These are phyloP conservation scores for Digitaria exilis DNA, from an alignment of 202 grass and related monocot species.

Conservation along the genomic window DNA sequence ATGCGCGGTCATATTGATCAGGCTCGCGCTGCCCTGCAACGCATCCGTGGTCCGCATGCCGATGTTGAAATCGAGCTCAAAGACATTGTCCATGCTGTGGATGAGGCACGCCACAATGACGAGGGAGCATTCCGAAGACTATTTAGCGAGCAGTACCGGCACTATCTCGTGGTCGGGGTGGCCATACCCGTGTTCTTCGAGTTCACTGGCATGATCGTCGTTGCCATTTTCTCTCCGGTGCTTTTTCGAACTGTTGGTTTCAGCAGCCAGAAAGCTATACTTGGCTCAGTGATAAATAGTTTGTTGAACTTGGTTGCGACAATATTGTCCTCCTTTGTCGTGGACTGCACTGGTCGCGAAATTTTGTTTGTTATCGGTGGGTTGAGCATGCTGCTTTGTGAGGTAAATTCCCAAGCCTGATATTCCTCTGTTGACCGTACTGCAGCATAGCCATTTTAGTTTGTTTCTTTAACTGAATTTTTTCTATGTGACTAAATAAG, in stretches of 20 bases:
- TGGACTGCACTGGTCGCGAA: slow-evolving; percentile 48
- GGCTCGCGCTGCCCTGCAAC: neutral
- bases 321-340: slow-evolving; percentile 26
- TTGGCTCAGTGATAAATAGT: slow-evolving; percentile 51
- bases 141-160: neutral
- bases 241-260: slow-evolving; percentile 65
- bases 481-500: neutral
- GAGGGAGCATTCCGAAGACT: neutral
- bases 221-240: slow-evolving; percentile 53
- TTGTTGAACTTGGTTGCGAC: slow-evolving; percentile 41
- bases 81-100: neutral
- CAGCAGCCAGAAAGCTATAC: slow-evolving; percentile 42
- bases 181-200: slow-evolving; percentile 27
- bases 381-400: slow-evolving; percentile 30
- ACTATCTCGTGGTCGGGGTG: neutral
- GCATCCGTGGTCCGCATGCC: neutral
- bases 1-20: neutral
- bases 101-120: neutral
- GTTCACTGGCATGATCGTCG: slow-evolving; percentile 59
- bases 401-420: too few species aligned
- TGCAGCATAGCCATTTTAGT: neutral
- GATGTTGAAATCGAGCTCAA: neutral
- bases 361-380: slow-evolving; percentile 37
- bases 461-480: neutral
- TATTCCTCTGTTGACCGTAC: too few species aligned